Evolutionary conservation across 257 asterid genomes (phyloP).

Genomic region (Solanum dulcamara): DNA sequence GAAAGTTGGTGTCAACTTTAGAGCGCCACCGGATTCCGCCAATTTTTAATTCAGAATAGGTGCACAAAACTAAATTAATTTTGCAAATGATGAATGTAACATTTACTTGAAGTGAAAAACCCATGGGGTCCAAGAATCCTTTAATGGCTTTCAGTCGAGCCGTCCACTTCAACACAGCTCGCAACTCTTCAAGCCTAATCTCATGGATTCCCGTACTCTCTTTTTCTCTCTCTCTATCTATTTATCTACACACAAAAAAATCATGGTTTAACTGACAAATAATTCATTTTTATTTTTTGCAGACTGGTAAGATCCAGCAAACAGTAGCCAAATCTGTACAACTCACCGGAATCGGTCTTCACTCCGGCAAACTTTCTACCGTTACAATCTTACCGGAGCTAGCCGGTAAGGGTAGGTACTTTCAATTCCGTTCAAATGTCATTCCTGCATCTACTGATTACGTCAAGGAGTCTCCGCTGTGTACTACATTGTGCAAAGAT

Average conservation of each 20-base stretch:
- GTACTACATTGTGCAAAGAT: conserved; percentile 58
- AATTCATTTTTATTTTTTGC: neutral
- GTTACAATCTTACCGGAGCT: conserved; percentile 55
- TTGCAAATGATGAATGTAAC: neutral
- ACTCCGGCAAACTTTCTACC: conserved; percentile 61
- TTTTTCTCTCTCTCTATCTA: neutral
- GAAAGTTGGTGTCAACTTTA: no score
- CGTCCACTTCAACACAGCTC: conserved; percentile 19
- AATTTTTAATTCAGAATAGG: no score
- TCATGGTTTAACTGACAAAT: neutral
- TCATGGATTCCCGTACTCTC: conserved; percentile 63
- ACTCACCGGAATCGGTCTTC: conserved; percentile 72
- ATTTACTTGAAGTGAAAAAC: neutral
- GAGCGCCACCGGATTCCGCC: no score
- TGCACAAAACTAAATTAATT: neutral
- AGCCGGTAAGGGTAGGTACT: conserved; percentile 63
- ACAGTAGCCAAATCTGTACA: conserved; percentile 50
- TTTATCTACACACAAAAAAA: neutral
- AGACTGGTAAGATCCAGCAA: conserved; percentile 82
- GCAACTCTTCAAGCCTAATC: conserved; percentile 33
- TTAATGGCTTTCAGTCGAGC: conserved; percentile 27
- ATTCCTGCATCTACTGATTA: conserved; percentile 56
- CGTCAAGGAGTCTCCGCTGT: conserved; percentile 50
- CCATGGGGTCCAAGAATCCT: neutral
- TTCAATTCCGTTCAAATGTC: conserved; percentile 38